Evolutionary conservation across 768 basidiomycete species (phyloP), one percentile per base, ranked within the genome.

Genomic region (Gloeophyllum trabeum): DNA sequence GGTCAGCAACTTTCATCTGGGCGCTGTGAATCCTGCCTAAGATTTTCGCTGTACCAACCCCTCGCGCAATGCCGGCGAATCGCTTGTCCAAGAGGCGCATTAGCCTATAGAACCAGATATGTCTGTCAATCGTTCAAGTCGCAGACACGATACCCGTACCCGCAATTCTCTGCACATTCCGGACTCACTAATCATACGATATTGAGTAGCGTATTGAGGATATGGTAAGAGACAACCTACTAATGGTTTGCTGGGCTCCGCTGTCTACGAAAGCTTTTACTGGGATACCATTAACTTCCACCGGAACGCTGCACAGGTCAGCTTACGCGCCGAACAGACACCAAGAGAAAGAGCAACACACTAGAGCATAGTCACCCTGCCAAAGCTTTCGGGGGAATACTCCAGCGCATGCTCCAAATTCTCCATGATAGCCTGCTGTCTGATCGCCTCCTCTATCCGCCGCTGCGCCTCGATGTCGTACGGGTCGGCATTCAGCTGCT

Each of bases 211-310:
- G 38, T 40, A 48, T 38, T 23, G 20, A 25, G 23, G 5, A 32
- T 28, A 14, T n/a, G n/a, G n/a, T 21, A 21, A 39, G 24, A 7
- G 23, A 23, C 19, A 10, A 65, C 82, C 53, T 53, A 93, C 93
- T 97, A 64, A 97, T 97, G 1, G 94, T 99, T 48, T 79, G 78
- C 54, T 99, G 96, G 7, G 96, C 96, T 32, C 94, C 96, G 49
- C 91, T 96, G 58, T 99, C 96, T 34, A 99, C 96, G 51, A 99
- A 99, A 0, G 96, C 96, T 60, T 90, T 93, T 26, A 98, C 79
- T 3, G 84, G 83, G 46, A 73, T 70, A 1, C 83, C 82, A 54
- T 99, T 99, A 2, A 99, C 90, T 54, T 97, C 96, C 0, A 92
- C 79, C 20, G 81, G 75, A 48, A 98, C 86, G 52, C 88, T 93